Conservation (phyloP, 2,329 filamentous ascomycete species). For the Fusarium lateritium region DNA sequence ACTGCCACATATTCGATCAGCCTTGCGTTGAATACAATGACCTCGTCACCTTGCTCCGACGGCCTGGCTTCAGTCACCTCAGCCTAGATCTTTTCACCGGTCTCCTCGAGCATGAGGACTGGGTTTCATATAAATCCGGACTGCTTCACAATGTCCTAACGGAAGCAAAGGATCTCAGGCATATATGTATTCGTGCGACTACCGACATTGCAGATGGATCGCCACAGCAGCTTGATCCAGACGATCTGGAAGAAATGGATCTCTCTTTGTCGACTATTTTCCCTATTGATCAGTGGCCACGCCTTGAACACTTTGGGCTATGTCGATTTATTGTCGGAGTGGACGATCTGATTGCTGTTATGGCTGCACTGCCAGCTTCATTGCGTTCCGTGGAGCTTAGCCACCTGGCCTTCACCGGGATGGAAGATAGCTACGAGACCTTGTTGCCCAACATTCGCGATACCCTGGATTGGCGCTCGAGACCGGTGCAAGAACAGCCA, state of each 20-base stretch:
- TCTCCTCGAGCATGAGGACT: neutral
- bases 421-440: no score
- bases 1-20: conserved; percentile 2
- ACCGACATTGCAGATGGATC: accelerated
- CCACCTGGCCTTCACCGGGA: neutral
- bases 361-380: neutral
- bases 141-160: neutral
- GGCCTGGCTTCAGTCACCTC: conserved; percentile 1
- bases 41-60: neutral
- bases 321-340: neutral
- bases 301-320: conserved; percentile 5
- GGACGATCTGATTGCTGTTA: neutral
- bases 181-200: neutral
- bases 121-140: neutral
- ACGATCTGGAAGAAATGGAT: neutral
- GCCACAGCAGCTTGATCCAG: accelerated
- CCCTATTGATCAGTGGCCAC: neutral
- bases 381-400: neutral
- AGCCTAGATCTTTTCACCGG: neutral
- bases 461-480: neutral
- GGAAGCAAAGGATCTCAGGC: neutral
- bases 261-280: neutral
- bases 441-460: neutral
- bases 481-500: no score
- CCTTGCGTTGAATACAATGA: neutral